Evolutionary conservation across 2,329 filamentous ascomycete species (phyloP), one percentile per base, ranked within the genome.

Genomic region (Aspergillus thermomutatus): DNA sequence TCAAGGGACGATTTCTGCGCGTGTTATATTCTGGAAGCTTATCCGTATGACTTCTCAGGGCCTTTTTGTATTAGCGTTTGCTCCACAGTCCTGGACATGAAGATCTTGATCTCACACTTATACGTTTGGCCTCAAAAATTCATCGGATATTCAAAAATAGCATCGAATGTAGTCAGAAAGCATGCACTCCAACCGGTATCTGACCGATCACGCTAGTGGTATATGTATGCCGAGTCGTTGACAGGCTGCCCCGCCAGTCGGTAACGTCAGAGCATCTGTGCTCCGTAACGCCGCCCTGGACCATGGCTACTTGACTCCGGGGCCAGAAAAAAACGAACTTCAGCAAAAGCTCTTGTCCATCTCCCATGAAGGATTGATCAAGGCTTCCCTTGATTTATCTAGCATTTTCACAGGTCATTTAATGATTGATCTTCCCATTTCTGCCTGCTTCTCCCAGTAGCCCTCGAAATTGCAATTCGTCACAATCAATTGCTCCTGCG

Each of bases 401-500:
- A 46, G 43, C 37, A 34, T 23, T 37, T 25, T 50, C 19, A 23
- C n/a, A 31, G 17, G n/a, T 19, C 5, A 14, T 52, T 52, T 27
- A 14, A 41, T 11, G 40, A 21, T 23, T n/a, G 26, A 43, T 27
- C 4, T 21, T 52, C 21, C n/a, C 17, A n/a, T 19, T 46, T 46
- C 23, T 23, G 19, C 23, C 14, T 25, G 2, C 21, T 14, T 25
- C 3, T 10, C 1, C 21, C 19, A 23, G 11, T 46, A 46, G 19
- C 19, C 19, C 7, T 21, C 10, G 19, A 45, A 46, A 26, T 46
- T 26, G 21, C 43, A 46, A 17, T 25, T 14, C n/a, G 26, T 37
- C 43, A 40, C 21, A 27, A 28, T 49, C 50, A 57, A 57, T 54
- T 57, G 57, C 54, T 64, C 57, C 49, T 60, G 60, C 60, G 56